Evolutionary conservation across 768 basidiomycete genomes (phyloP), one percentile per base, ranked within the genome.

Genomic region (Chalciporus pseudorubinellus): DNA sequence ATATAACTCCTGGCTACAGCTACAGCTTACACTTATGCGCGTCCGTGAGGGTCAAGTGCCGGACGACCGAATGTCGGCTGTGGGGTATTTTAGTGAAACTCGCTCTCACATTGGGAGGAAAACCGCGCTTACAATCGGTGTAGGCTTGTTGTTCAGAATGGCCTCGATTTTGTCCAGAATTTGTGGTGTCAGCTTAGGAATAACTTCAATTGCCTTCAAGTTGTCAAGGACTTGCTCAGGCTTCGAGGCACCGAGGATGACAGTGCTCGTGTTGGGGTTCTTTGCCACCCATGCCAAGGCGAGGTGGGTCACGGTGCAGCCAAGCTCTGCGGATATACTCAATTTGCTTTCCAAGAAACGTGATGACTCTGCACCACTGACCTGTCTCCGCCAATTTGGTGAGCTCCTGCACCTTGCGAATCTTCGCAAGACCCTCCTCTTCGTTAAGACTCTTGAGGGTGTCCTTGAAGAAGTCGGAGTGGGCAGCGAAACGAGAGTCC

Each of bases 221-320:
- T 79, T 81, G 28, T 81, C 73, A 40, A 68, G 40, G 22, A 81
- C 64, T 55, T 81, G 79, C 57, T 76, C 71, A 12, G 75, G 71
- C 54, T 71, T 78, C 36, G 76, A 72, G 4, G 76, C 77, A 6
- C 79, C 78, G 36, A 79, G 69, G 51, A 79, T 77, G 46, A 77
- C 70, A 16, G 73, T 76, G 48, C 71, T 69, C 39, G 75, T 77
- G 63, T 76, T 76, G n/a, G 75, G 72, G 61, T 81, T 77, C 54
- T 63, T 69, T 9, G 76, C 71, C 7, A 75, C 66, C 82, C 82
- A 84, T 19, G 83, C 83, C 50, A 84, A 70, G 1, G 83, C 75
- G 43, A 84, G 69, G 36, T 74, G 73, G n/a, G 76, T 69, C 54
- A 77, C 71, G 18, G 69, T 75, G 47, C 71, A 73, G 13, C 70